Base-by-base conservation (phyloP, 2,329 filamentous ascomycete genomes). In the Uncinocarpus reesii region DNA sequence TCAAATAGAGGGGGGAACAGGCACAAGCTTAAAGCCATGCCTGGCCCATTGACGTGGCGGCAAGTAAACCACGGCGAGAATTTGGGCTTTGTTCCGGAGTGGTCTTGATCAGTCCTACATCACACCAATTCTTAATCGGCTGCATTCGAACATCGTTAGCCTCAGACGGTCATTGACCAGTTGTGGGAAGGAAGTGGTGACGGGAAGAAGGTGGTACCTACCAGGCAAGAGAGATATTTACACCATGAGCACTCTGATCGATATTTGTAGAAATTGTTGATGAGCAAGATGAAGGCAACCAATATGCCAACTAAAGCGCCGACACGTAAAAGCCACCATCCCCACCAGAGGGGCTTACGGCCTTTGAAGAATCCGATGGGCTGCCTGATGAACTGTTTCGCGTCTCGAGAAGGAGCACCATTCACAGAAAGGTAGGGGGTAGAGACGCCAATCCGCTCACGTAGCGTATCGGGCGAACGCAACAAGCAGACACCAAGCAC, bases 281-380 rank as follows among this genome's bases (percentile, higher is more conserved):
- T 66, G 46, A 98, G 72, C 37, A 95, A 70, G 52, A 95, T 84
- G 63, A 96, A 95, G 1, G 83, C 83, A 34, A 94, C 76, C 29
- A 95, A 73, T 28, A 89, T 84, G n/a, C 81, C 76, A 6, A 95
- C 76, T 44, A 98, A 70, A 20, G 84, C 82, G 0, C 77, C 86
- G 1, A 78, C 85, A 15, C 92, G 79, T 23, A 96, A 75, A 18
- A 95, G 67, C 90, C 90, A 96, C 92, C 92, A 98, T 4, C 72
- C 84, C 92, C 92, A 98, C 92, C 92, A 98, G 6, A 95, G 74
- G 18, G 85, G 84, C 64, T 94, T 95, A 15, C 92, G 78, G 16
- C 86, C 87, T 64, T 89, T 90, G 55, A 66, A 59, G 43, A 65
- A 63, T 44, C 59, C 57, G 3, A 81, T 63, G 0, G 83, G 79